Evolutionary conservation across 371 early-diverging fungal genomes (phyloP), one percentile per base, ranked within the genome.

Genomic region (Capillidium rhysosporum): DNA sequence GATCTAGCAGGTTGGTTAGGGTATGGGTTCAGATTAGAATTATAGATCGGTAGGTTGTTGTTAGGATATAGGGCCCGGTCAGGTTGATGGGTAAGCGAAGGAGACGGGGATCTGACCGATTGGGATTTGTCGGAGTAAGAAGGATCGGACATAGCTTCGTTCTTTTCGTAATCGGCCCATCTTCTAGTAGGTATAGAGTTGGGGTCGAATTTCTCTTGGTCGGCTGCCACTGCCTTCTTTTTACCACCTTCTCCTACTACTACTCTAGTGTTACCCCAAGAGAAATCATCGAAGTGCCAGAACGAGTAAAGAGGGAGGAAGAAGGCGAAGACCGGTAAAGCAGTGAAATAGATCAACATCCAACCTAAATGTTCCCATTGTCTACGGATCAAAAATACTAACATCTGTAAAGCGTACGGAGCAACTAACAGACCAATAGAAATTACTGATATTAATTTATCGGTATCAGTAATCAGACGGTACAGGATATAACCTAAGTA

Each of bases 221-320:
- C 74, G 0, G 70, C 69, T 0, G 63, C 63, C 40, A 75, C 34
- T 0, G 61, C 61, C 31, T 68, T 63, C 69, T 85, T 82, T 58
- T 82, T 76, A 25, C 82, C 82, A 18, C 78, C 79, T 18, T 79
- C 82, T 46, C 82, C 89, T 3, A 81, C 67, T 0, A 87, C 87
- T 31, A 82, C 63, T 62, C 97, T 84, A 16, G 97, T 97, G 63
- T 92, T 90, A 65, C 98, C 98, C 95, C 97, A 95, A 0, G 89
- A 88, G 63, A 94, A 92, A 62, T 94, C 94, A 63, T 96, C 93
- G 69, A 94, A 89, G 69, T 92, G 89, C 92, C 91, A 92, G 84
- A 87, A 92, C 25, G 88, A 71, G 59, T 88, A 89, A 52, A 89
- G 55, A 2, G 89, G 89, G 56, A 88, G 76, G 28, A 79, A 71